phyloP scores from a whole-genome alignment of 1,139 yeast genomes.

The Candida freyschussii region DNA sequence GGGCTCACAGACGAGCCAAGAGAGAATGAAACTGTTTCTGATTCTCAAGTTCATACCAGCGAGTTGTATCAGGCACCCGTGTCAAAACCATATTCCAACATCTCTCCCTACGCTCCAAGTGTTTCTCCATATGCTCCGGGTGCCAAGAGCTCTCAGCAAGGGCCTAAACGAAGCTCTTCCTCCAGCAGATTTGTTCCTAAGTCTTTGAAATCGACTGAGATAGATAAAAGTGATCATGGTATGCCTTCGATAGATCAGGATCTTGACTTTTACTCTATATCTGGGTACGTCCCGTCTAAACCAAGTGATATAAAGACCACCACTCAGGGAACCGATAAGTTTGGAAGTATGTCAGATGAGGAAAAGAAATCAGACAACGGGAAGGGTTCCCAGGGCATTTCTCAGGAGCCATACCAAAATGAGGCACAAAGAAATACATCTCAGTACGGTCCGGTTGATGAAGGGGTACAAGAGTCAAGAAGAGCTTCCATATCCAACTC shows the following conservation, averaged over 20 bases:
- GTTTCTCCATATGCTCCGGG: conserved; percentile 15
- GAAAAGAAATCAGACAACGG: conserved; percentile 1
- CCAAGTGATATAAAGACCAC: too few relatives aligned
- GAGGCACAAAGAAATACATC: too few relatives aligned
- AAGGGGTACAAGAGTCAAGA: too few relatives aligned
- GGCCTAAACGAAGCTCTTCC: conserved; percentile 11
- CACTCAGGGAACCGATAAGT: too few relatives aligned
- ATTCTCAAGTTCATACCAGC: background rate
- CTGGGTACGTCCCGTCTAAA: conserved; percentile 10
- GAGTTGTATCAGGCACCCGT: background rate
- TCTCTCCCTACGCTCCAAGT: conserved; percentile 7
- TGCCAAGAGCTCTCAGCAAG: conserved; percentile 4
- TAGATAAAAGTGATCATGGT: background rate
- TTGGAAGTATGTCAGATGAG: too few relatives aligned
- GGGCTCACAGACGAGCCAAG: background rate
- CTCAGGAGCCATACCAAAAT: too few relatives aligned
- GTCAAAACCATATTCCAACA: conserved; percentile 5
- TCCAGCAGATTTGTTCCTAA: conserved; percentile 20
- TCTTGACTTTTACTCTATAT: conserved; percentile 14
- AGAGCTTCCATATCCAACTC: conserved; percentile 4
- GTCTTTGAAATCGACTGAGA: conserved; percentile 11
- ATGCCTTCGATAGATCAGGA: conserved; percentile 11
- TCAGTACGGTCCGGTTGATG: too few relatives aligned
- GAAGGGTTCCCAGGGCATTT: too few relatives aligned
- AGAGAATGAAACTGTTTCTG: background rate